These are phyloP conservation scores for Bullera alba DNA, from an alignment of 768 basidiomycete genomes.

Conservation along the genomic window DNA sequence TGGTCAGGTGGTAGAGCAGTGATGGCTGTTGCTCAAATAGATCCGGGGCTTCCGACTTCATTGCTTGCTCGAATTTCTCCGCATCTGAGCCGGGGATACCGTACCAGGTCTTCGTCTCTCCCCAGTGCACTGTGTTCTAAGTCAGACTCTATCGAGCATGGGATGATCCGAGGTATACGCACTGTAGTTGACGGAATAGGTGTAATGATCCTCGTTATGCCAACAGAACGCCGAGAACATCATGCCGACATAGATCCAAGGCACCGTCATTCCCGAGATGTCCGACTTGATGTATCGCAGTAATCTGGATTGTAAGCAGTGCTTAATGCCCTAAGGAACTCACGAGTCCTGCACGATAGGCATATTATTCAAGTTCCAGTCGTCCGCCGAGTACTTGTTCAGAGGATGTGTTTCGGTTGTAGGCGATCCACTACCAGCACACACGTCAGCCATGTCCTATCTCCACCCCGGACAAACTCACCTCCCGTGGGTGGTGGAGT, in stretches of 20 bases:
- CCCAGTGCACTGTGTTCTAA: conserved; percentile 77
- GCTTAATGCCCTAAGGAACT: conserved; percentile 1
- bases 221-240: conserved; percentile 98
- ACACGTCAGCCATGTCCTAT: background rate
- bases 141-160: background rate
- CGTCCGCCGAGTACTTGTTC: conserved; percentile 76
- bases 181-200: conserved; percentile 93
- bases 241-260: conserved; percentile 99
- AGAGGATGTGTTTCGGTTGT: conserved; percentile 89
- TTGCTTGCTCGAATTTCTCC: conserved; percentile 91
- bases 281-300: conserved; percentile 96
- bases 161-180: conserved; percentile 8
- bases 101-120: conserved; percentile 99
- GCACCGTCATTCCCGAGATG: conserved; percentile 98
- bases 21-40: conserved; percentile 96
- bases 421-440: conserved; percentile 70
- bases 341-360: conserved; percentile 80
- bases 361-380: conserved; percentile 97
- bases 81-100: conserved; percentile 94
- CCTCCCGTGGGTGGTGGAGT: conserved; percentile 96
- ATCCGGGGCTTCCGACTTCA: conserved; percentile 90
- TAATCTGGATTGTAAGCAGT: conserved; percentile 46
- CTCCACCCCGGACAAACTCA: conserved; percentile 44
- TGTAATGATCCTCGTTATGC: conserved; percentile 99
- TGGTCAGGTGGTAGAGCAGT: conserved; percentile 93